These are phyloP conservation scores for Aspergillus fischeri DNA, from an alignment of 2,329 filamentous ascomycete species.

Conservation along the genomic window DNA sequence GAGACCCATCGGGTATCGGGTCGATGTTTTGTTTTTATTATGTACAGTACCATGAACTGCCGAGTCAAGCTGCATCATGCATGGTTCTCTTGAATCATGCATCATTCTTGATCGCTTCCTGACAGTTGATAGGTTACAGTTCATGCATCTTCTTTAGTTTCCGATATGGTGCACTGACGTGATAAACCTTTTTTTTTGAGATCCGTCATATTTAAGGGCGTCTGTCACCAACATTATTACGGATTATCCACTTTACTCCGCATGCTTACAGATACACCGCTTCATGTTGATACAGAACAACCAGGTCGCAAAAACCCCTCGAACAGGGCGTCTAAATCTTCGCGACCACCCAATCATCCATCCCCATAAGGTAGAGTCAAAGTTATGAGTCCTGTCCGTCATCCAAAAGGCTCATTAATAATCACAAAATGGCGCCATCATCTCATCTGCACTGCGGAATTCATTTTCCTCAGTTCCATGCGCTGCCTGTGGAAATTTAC, in stretches of 20 bases:
- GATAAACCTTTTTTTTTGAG: not conserved
- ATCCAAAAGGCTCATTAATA: not conserved
- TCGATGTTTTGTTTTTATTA: not conserved
- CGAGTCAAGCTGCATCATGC: not conserved
- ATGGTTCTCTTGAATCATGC: no score
- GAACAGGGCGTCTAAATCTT: no score
- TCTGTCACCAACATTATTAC: not conserved
- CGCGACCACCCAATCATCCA: no score
- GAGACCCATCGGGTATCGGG: not conserved
- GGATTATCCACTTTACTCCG: not conserved
- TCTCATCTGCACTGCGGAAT: not conserved
- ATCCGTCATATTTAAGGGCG: not conserved
- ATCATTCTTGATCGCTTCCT: no score
- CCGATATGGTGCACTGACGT: not conserved
- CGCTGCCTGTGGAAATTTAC: not conserved
- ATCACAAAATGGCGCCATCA: not conserved
- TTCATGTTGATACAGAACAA: not conserved
- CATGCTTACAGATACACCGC: not conserved
- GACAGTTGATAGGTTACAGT: no score
- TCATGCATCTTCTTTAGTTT: not conserved
- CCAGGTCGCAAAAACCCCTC: no score
- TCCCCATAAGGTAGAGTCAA: no score
- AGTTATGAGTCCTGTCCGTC: no score
- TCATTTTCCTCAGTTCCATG: not conserved
- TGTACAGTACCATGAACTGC: not conserved